Conservation (phyloP, 2,329 filamentous ascomycete genomes). For the Ophiostoma himal-ulmi region DNA sequence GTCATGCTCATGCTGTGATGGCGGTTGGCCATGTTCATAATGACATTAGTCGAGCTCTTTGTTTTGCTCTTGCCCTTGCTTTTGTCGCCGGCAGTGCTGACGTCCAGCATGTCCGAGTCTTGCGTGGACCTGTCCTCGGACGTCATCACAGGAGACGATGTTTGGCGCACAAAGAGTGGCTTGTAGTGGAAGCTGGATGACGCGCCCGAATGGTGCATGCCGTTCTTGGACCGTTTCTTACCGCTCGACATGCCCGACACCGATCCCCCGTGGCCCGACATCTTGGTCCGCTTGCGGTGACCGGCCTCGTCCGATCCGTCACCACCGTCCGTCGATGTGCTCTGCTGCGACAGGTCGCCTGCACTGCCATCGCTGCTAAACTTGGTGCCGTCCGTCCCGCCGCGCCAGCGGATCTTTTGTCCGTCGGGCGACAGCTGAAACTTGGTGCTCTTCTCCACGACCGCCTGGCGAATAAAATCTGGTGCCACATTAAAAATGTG, state of each 20-base stretch:
- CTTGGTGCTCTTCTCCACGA: conserved; percentile 63
- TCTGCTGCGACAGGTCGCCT: conserved; percentile 43
- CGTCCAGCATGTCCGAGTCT: conserved; percentile 41
- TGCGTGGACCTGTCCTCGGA: conserved; percentile 37
- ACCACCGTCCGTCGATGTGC: conserved; percentile 46
- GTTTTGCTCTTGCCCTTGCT: conserved; percentile 36
- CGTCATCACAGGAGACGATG: conserved; percentile 43
- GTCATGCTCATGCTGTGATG: conserved; percentile 36
- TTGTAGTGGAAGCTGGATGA: conserved; percentile 56
- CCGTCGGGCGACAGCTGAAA: conserved; percentile 74
- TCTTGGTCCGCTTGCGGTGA: conserved; percentile 44
- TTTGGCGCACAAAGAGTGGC: conserved; percentile 53
- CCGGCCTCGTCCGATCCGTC: conserved; percentile 40
- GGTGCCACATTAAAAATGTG: conserved; percentile 79
- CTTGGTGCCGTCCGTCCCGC: conserved; percentile 58
- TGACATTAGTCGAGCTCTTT: conserved; percentile 31
- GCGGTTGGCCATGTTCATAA: conserved; percentile 29
- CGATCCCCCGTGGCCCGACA: conserved; percentile 33
- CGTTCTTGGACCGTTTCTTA: conserved; percentile 37
- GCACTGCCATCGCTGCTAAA: conserved; percentile 58
- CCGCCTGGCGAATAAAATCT: conserved; percentile 67
- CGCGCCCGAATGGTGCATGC: conserved; percentile 35
- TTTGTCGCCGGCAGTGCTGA: conserved; percentile 33
- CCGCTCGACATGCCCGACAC: conserved; percentile 34
- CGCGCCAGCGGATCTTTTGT: conserved; percentile 73